Evolutionary conservation across 352 stramenopile species (phyloP), one percentile per base, ranked within the genome.

Genomic region (Globisporangium spinosum): DNA sequence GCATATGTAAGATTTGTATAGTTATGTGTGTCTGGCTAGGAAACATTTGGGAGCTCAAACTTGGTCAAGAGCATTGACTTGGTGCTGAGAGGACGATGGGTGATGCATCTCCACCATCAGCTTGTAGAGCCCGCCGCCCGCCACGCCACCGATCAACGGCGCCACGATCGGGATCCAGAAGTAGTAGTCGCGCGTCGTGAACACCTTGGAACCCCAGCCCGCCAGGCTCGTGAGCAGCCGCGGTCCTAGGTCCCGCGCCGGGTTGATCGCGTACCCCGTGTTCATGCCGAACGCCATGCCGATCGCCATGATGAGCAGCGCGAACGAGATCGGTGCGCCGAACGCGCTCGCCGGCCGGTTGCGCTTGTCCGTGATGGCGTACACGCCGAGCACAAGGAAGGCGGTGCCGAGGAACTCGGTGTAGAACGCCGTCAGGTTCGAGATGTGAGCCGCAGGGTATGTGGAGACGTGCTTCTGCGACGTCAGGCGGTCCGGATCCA

Each of bases 261-360:
- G 78, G 49, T 86, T 86, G 67, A 86, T 77, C 0, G 78, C 76
- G 59, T 89, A 87, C 57, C 85, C 81, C 7, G 84, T 83, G 68
- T 90, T 93, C 65, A 84, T 79, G 43, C 84, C 82, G 54, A 93
- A 91, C 8, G 79, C 77, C 78, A 91, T 93, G 49, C 85, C 82
- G 38, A 93, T 83, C 5, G 64, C 82, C 35, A 83, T 72, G 35
- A 93, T 77, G 22, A 93, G 65, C 17, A 89, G 51, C 34, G 80
- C 83, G 43, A 88, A 74, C 1, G 80, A 72, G 45, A 69, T 51
- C 20, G 84, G 84, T 35, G 80, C 68, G 3, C 64, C 70, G 63
- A 79, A 86, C 3, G 79, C 64, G 45, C 72, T 82, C 2, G 80
- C 77, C 17, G 82, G 78, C 22, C 78, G 76, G 75, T 93, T 93